These are phyloP conservation scores for Durusdinium trenchii DNA, from an alignment of 73 alveolate genomes.

Conservation along the genomic window DNA sequence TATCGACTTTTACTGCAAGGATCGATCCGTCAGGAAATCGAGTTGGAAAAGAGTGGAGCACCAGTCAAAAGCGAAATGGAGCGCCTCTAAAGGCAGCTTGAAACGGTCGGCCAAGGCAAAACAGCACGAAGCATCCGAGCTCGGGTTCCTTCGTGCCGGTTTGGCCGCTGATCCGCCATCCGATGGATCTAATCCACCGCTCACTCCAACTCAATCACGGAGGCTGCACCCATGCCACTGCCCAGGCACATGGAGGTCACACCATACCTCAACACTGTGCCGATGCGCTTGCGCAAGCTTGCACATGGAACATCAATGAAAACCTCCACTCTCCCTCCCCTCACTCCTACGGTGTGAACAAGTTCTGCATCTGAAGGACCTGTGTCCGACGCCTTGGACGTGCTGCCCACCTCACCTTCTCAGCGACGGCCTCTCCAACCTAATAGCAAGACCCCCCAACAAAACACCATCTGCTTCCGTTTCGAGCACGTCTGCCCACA, in stretches of 20 bases:
- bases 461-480: background rate
- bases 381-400: too few species aligned
- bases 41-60: too few species aligned
- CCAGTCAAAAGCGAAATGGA: too few species aligned
- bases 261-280: slow-evolving; percentile 97
- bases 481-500: slow-evolving; percentile 35
- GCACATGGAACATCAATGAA: too few species aligned
- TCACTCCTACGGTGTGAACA: too few species aligned
- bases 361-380: too few species aligned
- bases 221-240: slow-evolving; percentile 99
- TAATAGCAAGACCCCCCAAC: background rate
- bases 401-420: background rate
- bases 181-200: background rate
- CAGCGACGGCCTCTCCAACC: background rate
- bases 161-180: background rate
- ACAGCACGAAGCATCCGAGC: slow-evolving; percentile 50
- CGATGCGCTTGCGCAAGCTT: background rate
- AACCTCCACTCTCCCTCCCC: too few species aligned
- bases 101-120: background rate
- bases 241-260: slow-evolving; percentile 99
- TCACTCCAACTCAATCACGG: slow-evolving; percentile 98
- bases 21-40: too few species aligned
- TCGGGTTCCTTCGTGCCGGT: slow-evolving; percentile 41
- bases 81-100: too few species aligned
- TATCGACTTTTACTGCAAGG: too few species aligned